These are phyloP conservation scores for Solanum dulcamara DNA, from an alignment of 257 asterid genomes.

Conservation along the genomic window DNA sequence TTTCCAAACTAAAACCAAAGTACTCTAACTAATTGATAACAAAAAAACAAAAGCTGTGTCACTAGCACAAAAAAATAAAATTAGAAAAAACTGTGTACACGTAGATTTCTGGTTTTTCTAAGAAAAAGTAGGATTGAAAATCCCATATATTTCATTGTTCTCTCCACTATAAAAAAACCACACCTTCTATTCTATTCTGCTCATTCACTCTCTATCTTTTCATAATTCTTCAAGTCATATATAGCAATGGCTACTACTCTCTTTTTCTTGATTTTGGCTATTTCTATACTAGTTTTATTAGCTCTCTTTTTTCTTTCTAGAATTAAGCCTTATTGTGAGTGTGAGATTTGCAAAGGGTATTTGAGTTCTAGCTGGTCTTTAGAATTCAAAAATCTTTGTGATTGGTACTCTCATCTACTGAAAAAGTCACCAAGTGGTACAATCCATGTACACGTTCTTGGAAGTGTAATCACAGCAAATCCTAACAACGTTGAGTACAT, in stretches of 20 bases:
- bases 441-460: slow-evolving; percentile 56
- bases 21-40: not conserved
- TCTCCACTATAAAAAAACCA: not conserved
- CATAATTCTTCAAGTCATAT: not conserved
- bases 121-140: not conserved
- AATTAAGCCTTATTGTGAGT: slow-evolving; percentile 46
- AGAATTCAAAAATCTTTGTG: slow-evolving; percentile 50
- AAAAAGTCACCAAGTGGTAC: slow-evolving; percentile 49
- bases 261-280: slow-evolving; percentile 13
- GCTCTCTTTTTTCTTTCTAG: slow-evolving; percentile 6
- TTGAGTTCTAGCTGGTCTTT: slow-evolving; percentile 42
- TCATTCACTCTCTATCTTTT: not conserved
- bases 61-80: not conserved
- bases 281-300: slow-evolving; percentile 3
- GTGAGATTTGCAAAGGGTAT: slow-evolving; percentile 46
- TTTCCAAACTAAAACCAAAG: not conserved
- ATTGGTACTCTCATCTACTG: slow-evolving; percentile 73
- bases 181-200: not conserved
- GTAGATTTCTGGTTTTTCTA: not conserved
- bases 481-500: slow-evolving; percentile 57
- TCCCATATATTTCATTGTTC: not conserved
- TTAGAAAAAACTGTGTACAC: not conserved
- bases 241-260: slow-evolving; percentile 10
- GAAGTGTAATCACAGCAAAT: slow-evolving; percentile 51
- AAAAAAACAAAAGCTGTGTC: not conserved